A percentile compares a stretch with the other conserved stretches of the same genome.
phyloP scores from a whole-genome alignment of 768 basidiomycete species.

The Tricholoma terreum region DNA sequence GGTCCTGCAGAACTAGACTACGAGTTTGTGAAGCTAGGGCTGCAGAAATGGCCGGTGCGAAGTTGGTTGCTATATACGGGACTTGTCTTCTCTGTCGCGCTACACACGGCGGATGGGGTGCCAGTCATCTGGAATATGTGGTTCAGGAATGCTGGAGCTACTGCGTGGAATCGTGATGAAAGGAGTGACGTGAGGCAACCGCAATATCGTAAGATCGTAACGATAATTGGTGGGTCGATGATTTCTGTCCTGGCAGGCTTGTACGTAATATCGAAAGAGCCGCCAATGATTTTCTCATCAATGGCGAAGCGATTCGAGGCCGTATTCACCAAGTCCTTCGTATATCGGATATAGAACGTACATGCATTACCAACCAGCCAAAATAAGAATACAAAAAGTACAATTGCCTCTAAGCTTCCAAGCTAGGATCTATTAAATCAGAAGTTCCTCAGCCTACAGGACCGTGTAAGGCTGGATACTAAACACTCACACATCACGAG shows the following conservation, averaged over 20 bases:
- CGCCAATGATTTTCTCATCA: slow-evolving; percentile 52
- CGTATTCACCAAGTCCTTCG: slow-evolving; percentile 41
- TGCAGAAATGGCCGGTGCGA: slow-evolving; percentile 58
- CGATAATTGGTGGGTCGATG: slow-evolving; percentile 34
- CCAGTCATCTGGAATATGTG: slow-evolving; percentile 51
- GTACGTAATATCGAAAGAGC: slow-evolving; percentile 51
- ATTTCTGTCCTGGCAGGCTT: slow-evolving; percentile 59
- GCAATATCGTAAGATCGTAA: slow-evolving; percentile 22
- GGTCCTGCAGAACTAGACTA: slow-evolving; percentile 79
- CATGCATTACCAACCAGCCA: not conserved
- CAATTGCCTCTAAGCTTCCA: not conserved
- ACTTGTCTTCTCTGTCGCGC: slow-evolving; percentile 50
- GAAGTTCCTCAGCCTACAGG: not conserved
- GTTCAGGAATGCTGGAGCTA: slow-evolving; percentile 27
- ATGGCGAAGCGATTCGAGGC: slow-evolving; percentile 49
- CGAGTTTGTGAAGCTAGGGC: slow-evolving; percentile 75
- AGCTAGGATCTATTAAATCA: not conserved
- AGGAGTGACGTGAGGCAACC: slow-evolving; percentile 9
- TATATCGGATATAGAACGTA: slow-evolving; percentile 39
- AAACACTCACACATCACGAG: slow-evolving; percentile 65
- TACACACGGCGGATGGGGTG: slow-evolving; percentile 65
- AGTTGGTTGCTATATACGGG: slow-evolving; percentile 63
- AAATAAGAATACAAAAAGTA: not conserved
- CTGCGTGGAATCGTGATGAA: slow-evolving; percentile 10
- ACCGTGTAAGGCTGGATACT: not conserved